Base-by-base conservation (phyloP, 805 yeast genomes). In the Spathaspora sp. region DNA sequence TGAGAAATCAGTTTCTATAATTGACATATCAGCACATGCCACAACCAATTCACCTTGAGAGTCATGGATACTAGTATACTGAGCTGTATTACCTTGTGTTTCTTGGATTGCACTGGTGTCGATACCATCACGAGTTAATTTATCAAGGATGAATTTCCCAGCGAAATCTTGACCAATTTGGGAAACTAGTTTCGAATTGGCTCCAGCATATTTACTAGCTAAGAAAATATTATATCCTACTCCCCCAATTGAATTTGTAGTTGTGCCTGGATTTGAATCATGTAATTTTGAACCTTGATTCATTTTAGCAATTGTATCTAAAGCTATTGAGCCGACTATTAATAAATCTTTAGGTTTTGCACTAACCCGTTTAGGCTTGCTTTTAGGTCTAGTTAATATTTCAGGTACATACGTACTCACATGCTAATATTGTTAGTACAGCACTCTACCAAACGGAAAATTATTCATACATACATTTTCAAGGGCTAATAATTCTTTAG, bases 11-110 rank as follows among this genome's bases (percentile, higher is more conserved):
- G 55, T 52, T 56, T 87, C 87, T 19, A 85, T 70, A 9, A 86
- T 80, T n/a, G 73, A 72, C 96, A 91, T 90, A 61, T 89, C 96
- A 3, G 96, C 93, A 60, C 89, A 81, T 0, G 96, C 96, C 16
- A 88, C 72, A 2, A 87, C 63, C 46, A 91, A 71, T 2, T 78
- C 84, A 1, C 97, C 97, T 6, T 67, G 61, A 0, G 59, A 55
- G 51, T 79, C 80, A 59, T 89, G 92, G 52, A 83, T 76, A 0
- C 96, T 85, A 5, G 81, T 77, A 60, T 91, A 91, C 59, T 87
- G 88, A 0, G 94, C 89, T 0, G 96, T 86, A 1, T 19, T 28
- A 16, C 55, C 51, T 9, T 55, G 47, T 10, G 59, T 51, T 1
- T 64, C 60, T 12, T 64, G 55, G 2, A 84, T 60, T 0, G 86